Conservation (phyloP, 2,329 filamentous ascomycete genomes). For the Trichoderma gracile region DNA sequence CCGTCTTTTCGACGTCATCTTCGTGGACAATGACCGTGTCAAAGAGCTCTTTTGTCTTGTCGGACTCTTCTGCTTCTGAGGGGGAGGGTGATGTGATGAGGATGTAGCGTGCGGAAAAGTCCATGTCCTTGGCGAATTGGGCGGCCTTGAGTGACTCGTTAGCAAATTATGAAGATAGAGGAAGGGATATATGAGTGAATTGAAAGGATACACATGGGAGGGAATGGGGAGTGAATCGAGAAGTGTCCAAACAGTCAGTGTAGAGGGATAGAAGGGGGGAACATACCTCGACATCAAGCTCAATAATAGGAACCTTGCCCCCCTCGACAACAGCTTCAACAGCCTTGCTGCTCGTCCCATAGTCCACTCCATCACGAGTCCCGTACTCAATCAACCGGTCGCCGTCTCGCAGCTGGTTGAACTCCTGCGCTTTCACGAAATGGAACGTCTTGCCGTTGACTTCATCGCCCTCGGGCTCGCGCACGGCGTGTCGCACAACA, state of each 20-base stretch:
- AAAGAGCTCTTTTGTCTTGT: constrained; percentile 36
- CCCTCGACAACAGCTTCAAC: constrained; percentile 53
- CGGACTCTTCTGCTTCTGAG: constrained; percentile 30
- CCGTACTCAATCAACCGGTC: constrained; percentile 61
- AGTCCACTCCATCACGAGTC: constrained; percentile 50
- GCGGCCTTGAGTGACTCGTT: constrained; percentile 45
- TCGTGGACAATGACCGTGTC: constrained; percentile 34
- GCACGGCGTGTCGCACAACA: constrained; percentile 57
- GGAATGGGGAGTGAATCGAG: not conserved
- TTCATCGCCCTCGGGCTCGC: constrained; percentile 52
- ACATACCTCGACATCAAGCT: constrained; percentile 53
- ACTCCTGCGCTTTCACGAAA: constrained; percentile 58
- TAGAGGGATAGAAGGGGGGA: no score
- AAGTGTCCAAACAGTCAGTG: no score
- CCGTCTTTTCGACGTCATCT: constrained; percentile 32
- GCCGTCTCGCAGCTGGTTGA: constrained; percentile 59
- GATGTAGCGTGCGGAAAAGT: constrained; percentile 56
- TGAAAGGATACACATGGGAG: not conserved
- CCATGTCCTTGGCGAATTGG: constrained; percentile 59
- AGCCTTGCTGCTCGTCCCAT: constrained; percentile 57
- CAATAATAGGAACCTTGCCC: constrained; percentile 61
- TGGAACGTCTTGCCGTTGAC: constrained; percentile 53
- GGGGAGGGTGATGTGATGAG: constrained; percentile 49
- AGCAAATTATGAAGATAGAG: not conserved
- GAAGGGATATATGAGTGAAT: not conserved